Evolutionary conservation across 176 grass and related monocot species (phyloP).

Genomic region (Zoysia pacifica): DNA sequence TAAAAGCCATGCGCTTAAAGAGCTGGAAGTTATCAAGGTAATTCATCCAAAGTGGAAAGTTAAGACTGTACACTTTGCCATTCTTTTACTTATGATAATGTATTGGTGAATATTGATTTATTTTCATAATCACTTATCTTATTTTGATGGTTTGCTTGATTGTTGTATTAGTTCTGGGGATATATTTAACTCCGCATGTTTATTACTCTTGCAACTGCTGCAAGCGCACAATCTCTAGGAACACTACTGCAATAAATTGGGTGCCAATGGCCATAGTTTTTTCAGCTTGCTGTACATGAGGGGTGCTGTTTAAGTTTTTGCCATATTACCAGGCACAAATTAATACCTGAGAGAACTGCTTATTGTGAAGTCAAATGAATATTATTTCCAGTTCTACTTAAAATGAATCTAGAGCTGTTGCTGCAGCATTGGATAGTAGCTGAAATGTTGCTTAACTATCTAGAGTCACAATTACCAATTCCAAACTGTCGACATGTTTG

Average conservation of each 20-base stretch:
- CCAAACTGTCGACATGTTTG: conserved; percentile 23
- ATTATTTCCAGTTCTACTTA: background rate
- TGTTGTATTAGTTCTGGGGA: conserved; percentile 14
- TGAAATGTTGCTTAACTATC: background rate
- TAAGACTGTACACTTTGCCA: background rate
- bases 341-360: background rate
- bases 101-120: conserved; percentile 28
- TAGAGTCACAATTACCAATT: background rate
- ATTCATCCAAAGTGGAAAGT: conserved; percentile 27
- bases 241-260: background rate
- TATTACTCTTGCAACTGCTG: conserved; percentile 12
- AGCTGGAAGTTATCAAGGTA: conserved; percentile 89
- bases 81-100: conserved; percentile 13
- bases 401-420: conserved; percentile 21
- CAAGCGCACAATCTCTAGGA: conserved; percentile 1
- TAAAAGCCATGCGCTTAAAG: conserved; percentile 63
- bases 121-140: background rate
- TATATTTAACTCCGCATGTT: background rate
- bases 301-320: conserved; percentile 12
- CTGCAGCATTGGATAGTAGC: background rate
- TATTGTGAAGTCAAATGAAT: conserved; percentile 1
- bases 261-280: background rate
- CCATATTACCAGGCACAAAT: background rate
- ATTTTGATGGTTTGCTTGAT: background rate
- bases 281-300: conserved; percentile 10